Evolutionary conservation across 225 moss, liverwort and hornwort genomes (phyloP).

Genomic region (Climacium dendroides): DNA sequence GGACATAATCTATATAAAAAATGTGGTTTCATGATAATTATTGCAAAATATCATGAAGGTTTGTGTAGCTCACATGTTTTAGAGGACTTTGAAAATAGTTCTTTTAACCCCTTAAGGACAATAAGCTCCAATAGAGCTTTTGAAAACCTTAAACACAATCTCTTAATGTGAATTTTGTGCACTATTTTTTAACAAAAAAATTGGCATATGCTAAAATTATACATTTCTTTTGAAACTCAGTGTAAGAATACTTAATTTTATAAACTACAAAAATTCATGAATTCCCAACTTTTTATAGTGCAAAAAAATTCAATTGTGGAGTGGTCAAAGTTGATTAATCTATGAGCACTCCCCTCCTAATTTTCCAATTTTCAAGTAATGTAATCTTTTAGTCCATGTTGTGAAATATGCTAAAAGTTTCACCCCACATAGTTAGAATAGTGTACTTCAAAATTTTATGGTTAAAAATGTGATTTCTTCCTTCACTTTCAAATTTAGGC

Average conservation of each 20-base stretch:
- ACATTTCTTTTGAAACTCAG: background rate
- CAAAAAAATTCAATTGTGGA: background rate
- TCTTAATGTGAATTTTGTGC: background rate
- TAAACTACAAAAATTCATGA: background rate
- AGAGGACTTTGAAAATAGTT: too few species aligned
- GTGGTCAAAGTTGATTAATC: background rate
- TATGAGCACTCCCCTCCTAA: rapidly evolving
- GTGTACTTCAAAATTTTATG: background rate
- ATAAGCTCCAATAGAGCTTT: background rate
- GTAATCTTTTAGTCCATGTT: background rate
- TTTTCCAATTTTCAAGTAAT: background rate
- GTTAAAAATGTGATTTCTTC: background rate
- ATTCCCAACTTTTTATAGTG: too few species aligned
- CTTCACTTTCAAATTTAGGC: rapidly evolving
- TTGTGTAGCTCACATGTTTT: too few species aligned
- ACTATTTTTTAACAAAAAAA: too few species aligned
- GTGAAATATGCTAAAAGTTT: background rate
- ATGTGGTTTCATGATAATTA: too few species aligned
- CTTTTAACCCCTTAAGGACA: background rate
- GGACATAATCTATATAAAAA: background rate
- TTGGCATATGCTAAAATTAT: background rate
- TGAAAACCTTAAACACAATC: rapidly evolving
- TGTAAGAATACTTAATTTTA: rapidly evolving
- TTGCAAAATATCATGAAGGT: too few species aligned
- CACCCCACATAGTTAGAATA: background rate